Conservation (phyloP, 2,329 filamentous ascomycete species). For the Xylaria sp. region DNA sequence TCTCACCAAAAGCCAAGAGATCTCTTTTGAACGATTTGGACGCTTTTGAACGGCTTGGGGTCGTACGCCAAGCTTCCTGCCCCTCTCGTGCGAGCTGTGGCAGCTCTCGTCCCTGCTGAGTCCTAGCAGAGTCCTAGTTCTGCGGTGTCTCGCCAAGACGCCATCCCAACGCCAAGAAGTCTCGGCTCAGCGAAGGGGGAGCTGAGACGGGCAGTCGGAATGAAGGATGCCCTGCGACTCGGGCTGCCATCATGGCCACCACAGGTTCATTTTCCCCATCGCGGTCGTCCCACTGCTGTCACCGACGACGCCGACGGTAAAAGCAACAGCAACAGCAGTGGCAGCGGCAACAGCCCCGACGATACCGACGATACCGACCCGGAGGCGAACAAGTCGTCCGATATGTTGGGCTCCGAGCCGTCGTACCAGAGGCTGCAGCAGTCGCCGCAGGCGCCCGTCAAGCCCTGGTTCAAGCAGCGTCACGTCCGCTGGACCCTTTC, state of each 20-base stretch:
- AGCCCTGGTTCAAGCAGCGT: slow-evolving; percentile 5
- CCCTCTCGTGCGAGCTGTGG: neutral
- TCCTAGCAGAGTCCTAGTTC: neutral
- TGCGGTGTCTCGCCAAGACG: slow-evolving; percentile 20
- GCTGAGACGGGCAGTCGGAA: slow-evolving; percentile 17
- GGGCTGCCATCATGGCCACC: slow-evolving; percentile 30
- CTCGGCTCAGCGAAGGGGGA: neutral
- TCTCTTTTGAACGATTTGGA: no score
- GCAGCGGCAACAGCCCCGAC: neutral
- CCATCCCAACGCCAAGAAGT: slow-evolving; percentile 21
- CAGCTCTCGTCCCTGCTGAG: neutral
- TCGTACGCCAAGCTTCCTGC: slow-evolving; percentile 11
- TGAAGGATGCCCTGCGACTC: slow-evolving; percentile 23
- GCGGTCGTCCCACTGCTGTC: slow-evolving; percentile 5
- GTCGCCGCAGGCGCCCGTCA: slow-evolving; percentile 1
- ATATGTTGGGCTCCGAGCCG: slow-evolving; percentile 20
- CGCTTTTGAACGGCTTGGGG: neutral
- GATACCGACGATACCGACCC: neutral
- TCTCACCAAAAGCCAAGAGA: slow-evolving; percentile 18
- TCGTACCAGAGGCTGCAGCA: slow-evolving; percentile 14
- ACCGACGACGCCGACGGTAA: neutral
- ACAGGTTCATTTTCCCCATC: slow-evolving; percentile 11
- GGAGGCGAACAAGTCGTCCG: slow-evolving; percentile 9
- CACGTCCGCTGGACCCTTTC: slow-evolving; percentile 13
- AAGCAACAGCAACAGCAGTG: neutral